These are phyloP conservation scores for Dovyalis caffra DNA, from an alignment of 345 rosid genomes.

Conservation along the genomic window DNA sequence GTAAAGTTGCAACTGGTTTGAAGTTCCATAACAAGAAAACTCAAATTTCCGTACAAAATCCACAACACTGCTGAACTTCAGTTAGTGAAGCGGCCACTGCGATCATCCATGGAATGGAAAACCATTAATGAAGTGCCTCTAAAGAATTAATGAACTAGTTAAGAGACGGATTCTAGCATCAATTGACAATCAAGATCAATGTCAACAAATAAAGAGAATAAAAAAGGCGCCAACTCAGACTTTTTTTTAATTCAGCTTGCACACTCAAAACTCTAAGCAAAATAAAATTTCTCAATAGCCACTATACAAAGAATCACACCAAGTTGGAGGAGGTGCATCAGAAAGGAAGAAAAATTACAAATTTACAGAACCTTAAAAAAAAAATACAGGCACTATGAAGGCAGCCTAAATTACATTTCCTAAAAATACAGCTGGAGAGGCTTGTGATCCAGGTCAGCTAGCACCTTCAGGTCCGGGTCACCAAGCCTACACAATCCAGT, in stretches of 20 bases:
- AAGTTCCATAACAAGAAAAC: neutral
- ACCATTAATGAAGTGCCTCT: too few species aligned
- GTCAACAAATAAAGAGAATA: neutral
- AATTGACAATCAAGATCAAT: neutral
- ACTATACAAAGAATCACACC: neutral
- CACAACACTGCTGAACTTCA: neutral
- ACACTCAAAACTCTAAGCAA: neutral
- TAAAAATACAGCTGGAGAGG: neutral
- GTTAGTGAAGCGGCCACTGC: neutral
- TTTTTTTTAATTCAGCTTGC: conserved; percentile 7
- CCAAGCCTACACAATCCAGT: neutral
- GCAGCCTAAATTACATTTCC: neutral
- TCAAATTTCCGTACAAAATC: neutral
- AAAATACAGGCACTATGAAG: neutral
- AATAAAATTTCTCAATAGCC: neutral
- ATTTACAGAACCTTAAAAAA: conserved; percentile 16
- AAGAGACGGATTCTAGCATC: neutral
- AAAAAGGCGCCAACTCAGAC: neutral
- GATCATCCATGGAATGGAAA: too few species aligned
- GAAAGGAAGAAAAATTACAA: neutral
- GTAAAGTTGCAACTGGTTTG: neutral
- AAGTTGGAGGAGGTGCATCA: neutral
- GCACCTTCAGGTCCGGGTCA: neutral
- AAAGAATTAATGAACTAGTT: neutral
- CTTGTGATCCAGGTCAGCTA: neutral